A percentile compares a stretch with the other conserved stretches of the same genome.
Evolutionary conservation across 352 stramenopile species (phyloP).

Genomic region (Peronospora farinosa): DNA sequence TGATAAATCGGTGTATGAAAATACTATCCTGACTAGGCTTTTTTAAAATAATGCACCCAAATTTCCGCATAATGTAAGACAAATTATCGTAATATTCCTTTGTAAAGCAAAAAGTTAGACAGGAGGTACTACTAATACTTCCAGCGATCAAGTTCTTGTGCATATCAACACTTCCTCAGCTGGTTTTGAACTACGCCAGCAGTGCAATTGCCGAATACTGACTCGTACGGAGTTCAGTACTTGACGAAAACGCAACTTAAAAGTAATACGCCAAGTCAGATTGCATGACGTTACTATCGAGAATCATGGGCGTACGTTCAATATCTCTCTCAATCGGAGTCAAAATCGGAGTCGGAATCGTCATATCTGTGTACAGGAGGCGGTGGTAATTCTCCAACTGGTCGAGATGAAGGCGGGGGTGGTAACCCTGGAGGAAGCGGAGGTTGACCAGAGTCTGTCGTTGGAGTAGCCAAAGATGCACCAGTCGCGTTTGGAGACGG

Average conservation of each 20-base stretch:
- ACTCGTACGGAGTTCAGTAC: too few species aligned
- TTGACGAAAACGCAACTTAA: neutral
- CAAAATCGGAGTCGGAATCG: conserved; percentile 49
- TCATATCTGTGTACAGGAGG: conserved; percentile 40
- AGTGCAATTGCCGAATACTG: too few species aligned
- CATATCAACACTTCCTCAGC: too few species aligned
- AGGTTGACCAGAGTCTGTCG: conserved; percentile 14
- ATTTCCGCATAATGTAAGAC: too few species aligned
- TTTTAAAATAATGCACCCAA: too few species aligned
- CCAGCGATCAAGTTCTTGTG: too few species aligned
- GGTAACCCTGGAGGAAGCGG: conserved; percentile 29
- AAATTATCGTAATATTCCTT: too few species aligned
- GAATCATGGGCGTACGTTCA: neutral
- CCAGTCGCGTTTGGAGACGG: conserved; percentile 56
- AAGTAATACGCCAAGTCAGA: neutral
- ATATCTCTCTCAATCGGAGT: conserved; percentile 36
- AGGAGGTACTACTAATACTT: too few species aligned
- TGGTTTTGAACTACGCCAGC: too few species aligned
- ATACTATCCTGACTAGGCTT: too few species aligned
- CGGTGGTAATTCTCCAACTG: conserved; percentile 34
- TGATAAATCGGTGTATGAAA: too few species aligned
- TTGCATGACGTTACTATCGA: conserved; percentile 10
- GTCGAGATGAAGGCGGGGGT: conserved; percentile 23
- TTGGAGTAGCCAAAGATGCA: conserved; percentile 7
- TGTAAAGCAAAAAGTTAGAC: too few species aligned